A percentile compares a stretch with the other conserved stretches of the same genome.
Evolutionary conservation across 2,329 filamentous ascomycete genomes (phyloP).

Genomic region (Penicillium fuscoglaucum): DNA sequence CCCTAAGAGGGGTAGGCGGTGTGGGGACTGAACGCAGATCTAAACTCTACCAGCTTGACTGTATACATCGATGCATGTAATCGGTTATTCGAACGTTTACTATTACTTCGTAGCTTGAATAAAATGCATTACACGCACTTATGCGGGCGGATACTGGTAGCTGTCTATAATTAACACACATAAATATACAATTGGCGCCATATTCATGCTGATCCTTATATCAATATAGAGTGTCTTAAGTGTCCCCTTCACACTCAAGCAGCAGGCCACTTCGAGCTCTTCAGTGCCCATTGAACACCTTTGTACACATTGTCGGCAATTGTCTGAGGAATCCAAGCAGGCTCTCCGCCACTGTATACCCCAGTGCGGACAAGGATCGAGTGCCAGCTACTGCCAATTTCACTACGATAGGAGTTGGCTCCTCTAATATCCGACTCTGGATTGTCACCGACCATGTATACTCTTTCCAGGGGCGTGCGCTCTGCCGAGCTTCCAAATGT

Average conservation of each 20-base stretch:
- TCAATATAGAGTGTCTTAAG: neutral
- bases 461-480: slow-evolving; percentile 59
- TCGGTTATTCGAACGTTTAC: neutral
- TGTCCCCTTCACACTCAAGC: neutral
- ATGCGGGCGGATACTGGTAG: neutral
- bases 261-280: slow-evolving; percentile 48
- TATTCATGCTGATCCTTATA: neutral
- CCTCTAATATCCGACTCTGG: slow-evolving; percentile 87
- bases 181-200: slow-evolving; percentile 1
- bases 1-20: slow-evolving; percentile 37
- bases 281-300: slow-evolving; percentile 74
- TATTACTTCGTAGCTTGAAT: neutral
- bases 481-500: slow-evolving; percentile 43
- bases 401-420: slow-evolving; percentile 72
- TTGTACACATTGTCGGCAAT: slow-evolving; percentile 73
- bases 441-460: slow-evolving; percentile 95
- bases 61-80: neutral
- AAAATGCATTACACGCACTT: neutral
- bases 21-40: neutral
- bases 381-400: slow-evolving; percentile 70
- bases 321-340: slow-evolving; percentile 61
- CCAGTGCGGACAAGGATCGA: slow-evolving; percentile 78
- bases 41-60: neutral
- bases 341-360: slow-evolving; percentile 64
- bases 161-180: neutral